These are phyloP conservation scores for Neotropicomus parvogracilis DNA, from an alignment of 1,284 basidiomycete genomes.

Conservation along the genomic window DNA sequence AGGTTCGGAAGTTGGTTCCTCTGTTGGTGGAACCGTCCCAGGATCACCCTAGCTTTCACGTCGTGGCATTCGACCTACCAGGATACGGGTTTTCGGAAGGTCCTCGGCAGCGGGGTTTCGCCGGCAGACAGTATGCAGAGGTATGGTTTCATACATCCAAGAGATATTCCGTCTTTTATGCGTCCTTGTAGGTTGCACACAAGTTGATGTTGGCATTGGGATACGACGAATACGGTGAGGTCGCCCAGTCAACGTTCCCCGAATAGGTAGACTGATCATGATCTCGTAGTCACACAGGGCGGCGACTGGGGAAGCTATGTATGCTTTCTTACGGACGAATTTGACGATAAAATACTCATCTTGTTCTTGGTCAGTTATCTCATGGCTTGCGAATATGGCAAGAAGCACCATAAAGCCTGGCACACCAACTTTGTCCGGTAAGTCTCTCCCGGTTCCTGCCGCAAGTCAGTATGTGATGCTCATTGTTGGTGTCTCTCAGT, in stretches of 20 bases:
- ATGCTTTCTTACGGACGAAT: slow-evolving; percentile 7
- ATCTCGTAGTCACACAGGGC: slow-evolving; percentile 43
- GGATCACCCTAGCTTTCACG: slow-evolving; percentile 53
- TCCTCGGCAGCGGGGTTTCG: slow-evolving; percentile 36
- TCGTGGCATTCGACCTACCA: slow-evolving; percentile 50
- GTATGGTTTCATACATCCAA: slow-evolving; percentile 16
- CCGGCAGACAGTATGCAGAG: slow-evolving; percentile 37
- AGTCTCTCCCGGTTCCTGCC: not conserved
- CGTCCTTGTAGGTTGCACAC: slow-evolving; percentile 28
- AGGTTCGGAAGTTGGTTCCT: slow-evolving; percentile 52
- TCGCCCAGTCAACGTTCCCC: not conserved
- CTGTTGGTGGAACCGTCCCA: slow-evolving; percentile 39
- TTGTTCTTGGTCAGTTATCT: slow-evolving; percentile 36
- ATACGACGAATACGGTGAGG: slow-evolving; percentile 49
- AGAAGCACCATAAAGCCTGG: slow-evolving; percentile 42
- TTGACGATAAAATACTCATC: not conserved
- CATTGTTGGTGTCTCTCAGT: slow-evolving; percentile 10
- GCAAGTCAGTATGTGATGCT: not conserved
- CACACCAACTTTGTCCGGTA: slow-evolving; percentile 38
- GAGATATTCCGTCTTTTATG: not conserved
- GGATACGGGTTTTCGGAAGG: slow-evolving; percentile 53
- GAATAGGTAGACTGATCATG: not conserved
- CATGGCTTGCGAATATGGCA: slow-evolving; percentile 41
- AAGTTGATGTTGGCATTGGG: slow-evolving; percentile 51
- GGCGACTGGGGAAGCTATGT: slow-evolving; percentile 50